Evolutionary conservation across 768 basidiomycete genomes (phyloP).

Genomic region (Tulasnella sp.): DNA sequence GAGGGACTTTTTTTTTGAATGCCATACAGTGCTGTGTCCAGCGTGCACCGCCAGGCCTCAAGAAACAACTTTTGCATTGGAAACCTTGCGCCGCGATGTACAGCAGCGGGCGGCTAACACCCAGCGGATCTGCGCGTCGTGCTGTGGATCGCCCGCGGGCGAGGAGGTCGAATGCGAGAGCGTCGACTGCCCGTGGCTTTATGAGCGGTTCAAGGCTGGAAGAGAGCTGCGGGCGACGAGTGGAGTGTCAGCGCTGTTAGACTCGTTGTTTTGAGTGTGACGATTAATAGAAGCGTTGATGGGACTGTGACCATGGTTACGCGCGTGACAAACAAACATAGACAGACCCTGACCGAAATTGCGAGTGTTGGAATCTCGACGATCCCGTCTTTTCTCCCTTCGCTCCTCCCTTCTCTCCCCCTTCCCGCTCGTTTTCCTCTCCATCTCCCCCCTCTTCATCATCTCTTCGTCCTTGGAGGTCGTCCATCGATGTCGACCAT

Average conservation of each 20-base stretch:
- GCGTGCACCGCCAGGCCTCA: constrained; percentile 52
- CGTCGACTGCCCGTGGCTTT: constrained; percentile 82
- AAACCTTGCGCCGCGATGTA: constrained; percentile 50
- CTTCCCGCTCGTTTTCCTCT: constrained; percentile 1
- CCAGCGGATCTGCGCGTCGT: constrained; percentile 69
- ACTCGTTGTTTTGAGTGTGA: constrained; percentile 4
- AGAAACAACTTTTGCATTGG: constrained; percentile 54
- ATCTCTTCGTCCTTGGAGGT: background rate
- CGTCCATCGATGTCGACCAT: background rate
- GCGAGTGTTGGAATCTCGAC: constrained; percentile 3
- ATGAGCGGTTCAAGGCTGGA: constrained; percentile 54
- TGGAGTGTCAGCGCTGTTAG: constrained; percentile 26
- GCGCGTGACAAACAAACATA: background rate
- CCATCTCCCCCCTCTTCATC: constrained; percentile 11
- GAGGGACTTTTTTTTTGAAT: constrained; percentile 1
- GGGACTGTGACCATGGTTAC: background rate
- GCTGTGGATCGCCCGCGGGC: constrained; percentile 50
- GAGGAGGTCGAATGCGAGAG: constrained; percentile 75
- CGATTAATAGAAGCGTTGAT: background rate
- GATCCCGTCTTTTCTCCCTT: constrained; percentile 2
- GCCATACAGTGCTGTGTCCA: constrained; percentile 50
- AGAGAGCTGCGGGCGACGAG: constrained; percentile 37
- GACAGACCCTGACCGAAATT: background rate
- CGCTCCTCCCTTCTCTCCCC: background rate
- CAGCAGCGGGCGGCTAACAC: constrained; percentile 54